These are phyloP conservation scores for Xylaria flabelliformis DNA, from an alignment of 495 filamentous ascomycete genomes.

Conservation along the genomic window DNA sequence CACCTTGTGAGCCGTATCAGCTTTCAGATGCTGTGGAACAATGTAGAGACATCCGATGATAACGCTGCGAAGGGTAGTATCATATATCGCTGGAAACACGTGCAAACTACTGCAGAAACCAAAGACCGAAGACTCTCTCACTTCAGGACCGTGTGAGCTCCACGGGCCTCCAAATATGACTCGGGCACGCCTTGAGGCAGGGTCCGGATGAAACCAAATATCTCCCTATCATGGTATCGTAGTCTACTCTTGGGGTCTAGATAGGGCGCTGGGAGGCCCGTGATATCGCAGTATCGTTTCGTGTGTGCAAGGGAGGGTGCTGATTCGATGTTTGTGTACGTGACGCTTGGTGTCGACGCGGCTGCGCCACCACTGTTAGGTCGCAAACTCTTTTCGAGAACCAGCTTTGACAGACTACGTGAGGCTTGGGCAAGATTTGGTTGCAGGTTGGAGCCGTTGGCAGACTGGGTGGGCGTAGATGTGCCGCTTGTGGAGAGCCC, in stretches of 20 bases:
- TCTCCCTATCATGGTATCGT: slow-evolving; percentile 86
- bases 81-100: background rate
- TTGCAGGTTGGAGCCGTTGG: slow-evolving; percentile 52
- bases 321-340: slow-evolving; percentile 94
- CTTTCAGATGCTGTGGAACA: background rate
- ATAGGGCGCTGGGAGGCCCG: slow-evolving; percentile 85
- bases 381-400: slow-evolving; percentile 70
- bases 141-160: slow-evolving; percentile 92
- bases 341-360: slow-evolving; percentile 72
- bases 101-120: background rate
- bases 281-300: slow-evolving; percentile 92
- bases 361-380: slow-evolving; percentile 32
- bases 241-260: slow-evolving; percentile 92
- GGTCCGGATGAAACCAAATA: slow-evolving; percentile 79
- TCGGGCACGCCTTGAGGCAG: slow-evolving; percentile 82
- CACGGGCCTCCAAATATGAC: slow-evolving; percentile 84
- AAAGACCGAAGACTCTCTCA: slow-evolving; percentile 30
- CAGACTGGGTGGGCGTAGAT: slow-evolving; percentile 62
- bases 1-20: background rate
- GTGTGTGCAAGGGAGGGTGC: slow-evolving; percentile 81
- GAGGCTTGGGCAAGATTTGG: slow-evolving; percentile 84
- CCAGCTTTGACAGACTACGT: slow-evolving; percentile 81
- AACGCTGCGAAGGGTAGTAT: background rate
- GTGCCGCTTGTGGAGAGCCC: slow-evolving; percentile 62
- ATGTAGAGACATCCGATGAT: background rate